Evolutionary conservation across 108 stramenopile genomes (phyloP), one percentile per base, ranked within the genome.

Genomic region (Skeletonema potamos): DNA sequence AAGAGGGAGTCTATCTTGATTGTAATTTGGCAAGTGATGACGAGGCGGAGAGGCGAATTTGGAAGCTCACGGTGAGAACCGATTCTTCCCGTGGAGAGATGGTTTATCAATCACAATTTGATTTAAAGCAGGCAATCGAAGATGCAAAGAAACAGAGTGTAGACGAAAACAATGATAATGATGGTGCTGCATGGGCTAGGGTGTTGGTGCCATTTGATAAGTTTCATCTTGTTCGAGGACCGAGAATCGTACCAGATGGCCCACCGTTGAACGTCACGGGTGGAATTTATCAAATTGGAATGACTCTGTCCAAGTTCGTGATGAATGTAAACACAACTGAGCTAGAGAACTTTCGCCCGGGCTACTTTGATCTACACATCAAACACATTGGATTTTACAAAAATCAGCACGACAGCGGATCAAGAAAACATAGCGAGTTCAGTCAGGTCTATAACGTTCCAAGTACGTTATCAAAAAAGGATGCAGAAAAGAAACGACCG

Each of bases 271-370:
- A 92, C 73, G 74, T 79, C 0, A 67, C 86, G 0, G 74, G 68
- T 6, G 92, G 89, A 17, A 67, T 92, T 1, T 92, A 69, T 76
- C 92, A 92, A 56, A 84, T 92, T 78, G 92, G 92, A 27, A 68
- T 92, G 83, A 84, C 86, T 1, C 44, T 92, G 73, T 82, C 80
- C 8, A 90, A 92, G 41, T 92, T 92, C 58, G 43, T 58, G 48
- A 87, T 90, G n/a, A 76, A 82, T 9, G 57, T 36, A 9, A 89
- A 88, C 46, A 82, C 77, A 29, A 89, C 84, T 7, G 86, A 87
- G 64, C 22, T 92, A 7, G 70, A 75, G 10, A 77, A 89, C 58
- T 92, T 92, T 69, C 86, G 92, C 9, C 79, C 87, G 27, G 92
- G 92, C 17, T 92, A 62, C 75, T 92, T 92, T 73, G 86, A 92